Conservation (phyloP, 345 rosid genomes). For the Gossypium thurberi region DNA sequence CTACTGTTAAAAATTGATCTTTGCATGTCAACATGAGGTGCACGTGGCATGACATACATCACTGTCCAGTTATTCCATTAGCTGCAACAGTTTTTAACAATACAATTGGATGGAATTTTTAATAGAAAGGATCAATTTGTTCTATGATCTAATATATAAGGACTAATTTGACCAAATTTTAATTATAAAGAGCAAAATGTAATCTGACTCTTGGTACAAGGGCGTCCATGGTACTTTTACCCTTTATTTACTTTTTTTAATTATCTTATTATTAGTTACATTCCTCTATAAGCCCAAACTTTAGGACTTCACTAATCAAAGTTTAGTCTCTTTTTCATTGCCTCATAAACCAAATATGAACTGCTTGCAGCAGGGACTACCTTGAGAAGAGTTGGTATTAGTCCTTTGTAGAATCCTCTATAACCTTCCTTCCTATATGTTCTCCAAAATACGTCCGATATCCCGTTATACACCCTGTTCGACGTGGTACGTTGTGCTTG, state of each 20-base stretch:
- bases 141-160: too few species aligned
- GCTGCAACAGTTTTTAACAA: accelerated
- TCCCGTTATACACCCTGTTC: slow-evolving; percentile 46
- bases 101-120: too few species aligned
- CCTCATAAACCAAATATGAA: slow-evolving; percentile 57
- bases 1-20: too few species aligned
- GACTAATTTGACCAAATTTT: too few species aligned
- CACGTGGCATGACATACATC: too few species aligned
- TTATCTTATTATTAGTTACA: slow-evolving; percentile 13
- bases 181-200: too few species aligned
- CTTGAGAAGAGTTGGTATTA: slow-evolving; percentile 83
- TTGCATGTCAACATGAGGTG: too few species aligned
- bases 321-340: slow-evolving; percentile 72
- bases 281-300: slow-evolving; percentile 16
- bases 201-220: too few species aligned
- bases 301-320: slow-evolving; percentile 26
- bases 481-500: slow-evolving; percentile 65
- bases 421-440: slow-evolving; percentile 65
- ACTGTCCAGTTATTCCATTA: too few species aligned
- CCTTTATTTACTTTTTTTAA: slow-evolving; percentile 8
- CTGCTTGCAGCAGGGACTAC: slow-evolving; percentile 51
- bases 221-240: too few species aligned
- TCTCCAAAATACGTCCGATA: slow-evolving; percentile 78
- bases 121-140: too few species aligned
- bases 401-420: slow-evolving; percentile 87